phyloP scores from a whole-genome alignment of 2,329 filamentous ascomycete genomes.

The Dothideomycetidae sp. region DNA sequence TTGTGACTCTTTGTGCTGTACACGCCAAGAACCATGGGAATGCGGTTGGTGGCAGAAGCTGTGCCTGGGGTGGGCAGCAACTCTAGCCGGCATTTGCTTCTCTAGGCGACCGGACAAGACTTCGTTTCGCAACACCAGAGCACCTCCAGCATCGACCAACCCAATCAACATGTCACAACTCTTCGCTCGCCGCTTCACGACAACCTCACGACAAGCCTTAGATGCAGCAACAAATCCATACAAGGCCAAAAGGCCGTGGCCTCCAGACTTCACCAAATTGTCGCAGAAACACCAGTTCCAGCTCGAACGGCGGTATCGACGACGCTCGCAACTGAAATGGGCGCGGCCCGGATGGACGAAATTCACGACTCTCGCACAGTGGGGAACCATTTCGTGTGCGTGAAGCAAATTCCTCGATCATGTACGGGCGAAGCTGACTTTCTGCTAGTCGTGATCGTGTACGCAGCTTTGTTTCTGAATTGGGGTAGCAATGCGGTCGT shows the following conservation, averaged over 20 bases:
- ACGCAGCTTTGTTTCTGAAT: slow-evolving; percentile 49
- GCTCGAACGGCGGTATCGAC: slow-evolving; percentile 66
- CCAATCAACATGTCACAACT: no score
- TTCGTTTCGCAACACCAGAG: no score
- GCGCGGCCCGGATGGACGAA: slow-evolving; percentile 51
- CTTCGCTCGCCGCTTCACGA: slow-evolving; percentile 20
- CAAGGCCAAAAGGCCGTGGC: slow-evolving; percentile 60
- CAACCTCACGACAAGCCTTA: slow-evolving; percentile 18
- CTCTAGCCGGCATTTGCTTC: no score
- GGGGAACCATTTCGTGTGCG: slow-evolving; percentile 44
- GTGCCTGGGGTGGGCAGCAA: no score
- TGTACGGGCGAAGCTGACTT: no score
- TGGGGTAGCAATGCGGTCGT: slow-evolving; percentile 35
- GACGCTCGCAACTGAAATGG: slow-evolving; percentile 48
- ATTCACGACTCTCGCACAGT: slow-evolving; percentile 49
- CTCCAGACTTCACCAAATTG: slow-evolving; percentile 59
- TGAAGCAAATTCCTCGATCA: slow-evolving; percentile 23
- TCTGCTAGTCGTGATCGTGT: slow-evolving; percentile 32
- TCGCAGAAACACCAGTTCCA: slow-evolving; percentile 59
- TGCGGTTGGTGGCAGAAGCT: no score
- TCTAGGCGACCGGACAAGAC: no score
- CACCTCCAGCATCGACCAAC: no score
- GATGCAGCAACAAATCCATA: slow-evolving; percentile 42
- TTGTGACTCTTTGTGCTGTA: neutral
- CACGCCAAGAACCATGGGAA: no score